Base-by-base conservation (phyloP, 495 filamentous ascomycete genomes). In the Astrocystis sublimbata region DNA sequence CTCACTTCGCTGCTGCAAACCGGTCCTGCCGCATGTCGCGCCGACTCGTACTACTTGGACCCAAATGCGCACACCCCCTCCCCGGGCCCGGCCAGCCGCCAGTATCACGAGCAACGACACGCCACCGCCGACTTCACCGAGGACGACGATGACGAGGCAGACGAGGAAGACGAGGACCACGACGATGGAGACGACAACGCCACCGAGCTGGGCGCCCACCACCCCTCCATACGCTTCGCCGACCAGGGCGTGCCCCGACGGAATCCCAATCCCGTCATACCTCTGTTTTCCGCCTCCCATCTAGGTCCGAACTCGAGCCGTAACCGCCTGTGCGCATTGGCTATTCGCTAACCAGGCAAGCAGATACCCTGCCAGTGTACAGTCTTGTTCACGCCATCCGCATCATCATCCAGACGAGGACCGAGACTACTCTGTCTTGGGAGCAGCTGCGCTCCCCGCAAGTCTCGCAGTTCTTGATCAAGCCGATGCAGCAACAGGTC, bases 371-470 rank as follows among this genome's bases (percentile, higher is more conserved):
- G 5, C 93, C 93, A 1, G 87, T 97, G 55, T 97, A 96, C 79
- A 90, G 89, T 68, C 83, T 94, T 63, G 94, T 91, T 40, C 93
- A 96, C 77, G 84, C 89, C 12, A 93, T 96, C 52, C 90, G 93
- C 58, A 84, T 90, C 19, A 78, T 96, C 42, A 87, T 98, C 46
- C 81, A 89, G 52, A 80, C 89, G 21, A 84, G 89, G 72, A 93
- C 91, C 74, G 93, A 98, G 74, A 96, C 93, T 4, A 93, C 90
- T 0, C 75, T 98, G 53, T 87, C 90, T n/a, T 98, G 92, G 92
- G 93, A 97, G 61, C 93, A 98, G 74, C 79, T 98, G 62, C 85
- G 93, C 51, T 96, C 93, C 9, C 93, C 93, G 6, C 93, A 98
- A 71, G 89, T 98, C 35, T 96, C 92, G 15, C 92, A 96, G 73